Percentiles rank a stretch among this genome's conserved stretches.
Conservation (phyloP, 208 protist genomes). For the Trypanosoma melophagium region DNA sequence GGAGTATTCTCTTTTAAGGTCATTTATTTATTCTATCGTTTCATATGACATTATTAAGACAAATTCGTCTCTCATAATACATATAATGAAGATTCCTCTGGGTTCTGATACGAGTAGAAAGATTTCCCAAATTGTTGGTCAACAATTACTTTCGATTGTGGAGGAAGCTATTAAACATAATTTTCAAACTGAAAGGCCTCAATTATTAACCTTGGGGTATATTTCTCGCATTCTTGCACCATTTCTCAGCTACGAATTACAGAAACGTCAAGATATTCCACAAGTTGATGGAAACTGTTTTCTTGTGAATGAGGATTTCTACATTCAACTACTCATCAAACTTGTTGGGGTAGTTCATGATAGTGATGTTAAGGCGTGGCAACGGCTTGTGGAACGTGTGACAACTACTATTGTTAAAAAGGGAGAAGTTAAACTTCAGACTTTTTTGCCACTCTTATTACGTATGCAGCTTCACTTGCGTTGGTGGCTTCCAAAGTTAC, state of each 20-base stretch:
- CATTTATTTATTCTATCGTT: conserved; percentile 20
- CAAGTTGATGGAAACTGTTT: conserved; percentile 1
- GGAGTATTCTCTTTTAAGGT: conserved; percentile 3
- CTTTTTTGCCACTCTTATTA: neutral
- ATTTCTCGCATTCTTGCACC: conserved; percentile 24
- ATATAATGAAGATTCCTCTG: neutral
- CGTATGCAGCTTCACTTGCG: conserved; percentile 20
- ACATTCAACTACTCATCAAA: conserved; percentile 16
- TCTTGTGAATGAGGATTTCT: conserved; percentile 16
- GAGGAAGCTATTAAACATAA: neutral
- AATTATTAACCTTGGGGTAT: conserved; percentile 11
- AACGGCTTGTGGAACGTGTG: conserved; percentile 13
- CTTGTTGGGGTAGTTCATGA: neutral
- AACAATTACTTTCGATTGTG: conserved; percentile 11
- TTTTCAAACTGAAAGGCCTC: neutral
- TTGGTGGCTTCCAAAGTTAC: conserved; percentile 30
- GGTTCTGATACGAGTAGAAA: neutral
- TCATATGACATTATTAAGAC: conserved; percentile 16
- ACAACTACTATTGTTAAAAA: neutral
- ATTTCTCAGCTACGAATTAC: conserved; percentile 2
- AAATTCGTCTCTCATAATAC: conserved; percentile 4
- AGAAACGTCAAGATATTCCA: neutral
- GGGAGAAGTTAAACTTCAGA: neutral
- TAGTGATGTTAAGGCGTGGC: conserved; percentile 12
- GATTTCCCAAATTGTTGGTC: conserved; percentile 8